Base-by-base conservation (phyloP, 2,329 filamentous ascomycete species). In the Phoma herbarum region DNA sequence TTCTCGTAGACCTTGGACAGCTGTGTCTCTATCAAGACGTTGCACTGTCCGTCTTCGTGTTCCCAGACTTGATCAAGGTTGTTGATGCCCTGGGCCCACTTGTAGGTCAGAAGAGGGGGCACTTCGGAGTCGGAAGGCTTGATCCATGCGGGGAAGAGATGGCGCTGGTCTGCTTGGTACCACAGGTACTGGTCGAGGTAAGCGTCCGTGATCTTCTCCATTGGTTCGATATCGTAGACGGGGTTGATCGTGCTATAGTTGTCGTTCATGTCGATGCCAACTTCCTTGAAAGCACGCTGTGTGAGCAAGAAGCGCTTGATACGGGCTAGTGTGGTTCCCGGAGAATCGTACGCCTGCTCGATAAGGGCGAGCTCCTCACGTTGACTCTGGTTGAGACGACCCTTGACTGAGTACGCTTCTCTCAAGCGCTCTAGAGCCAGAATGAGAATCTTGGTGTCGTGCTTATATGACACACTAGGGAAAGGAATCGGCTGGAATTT, bases 1-100 rank as follows among this genome's bases (percentile, higher is more conserved):
- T 99, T 99, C 81, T 99, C 95, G 67, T 99, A 99, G 44, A 99
- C 93, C 80, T 99, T 99, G n/a, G 95, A 97, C 3, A 99, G 82
- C 69, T 97, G 91, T 0, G 96, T 99, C 81, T 99, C 95, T 50
- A 99, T 93, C 90, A 99, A 93, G 62, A 99, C 95, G 68, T 97
- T 97, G 78, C 94, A 98, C 78, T 99, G 93, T 63, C 95, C 95
- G 69, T 98, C 90, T 43, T 92, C 87, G 20, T 91, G 91, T 72
- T 96, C 91, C 95, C 95, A 99, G 26, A 99, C 93, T 66, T 92
- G 91, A 70, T 93, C 91, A 45, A 99, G 82, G 74, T 99, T 99
- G 83, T 99, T 99, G 83, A 99, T 98, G 49, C 95, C 95, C 76
- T 99, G 96, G 1, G 95, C 93, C 96, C 96, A 99, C 79, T 99